A percentile compares a stretch with the other conserved stretches of the same genome.
Evolutionary conservation across 2,329 filamentous ascomycete genomes (phyloP).

Genomic region (Lizonia empirigonia): DNA sequence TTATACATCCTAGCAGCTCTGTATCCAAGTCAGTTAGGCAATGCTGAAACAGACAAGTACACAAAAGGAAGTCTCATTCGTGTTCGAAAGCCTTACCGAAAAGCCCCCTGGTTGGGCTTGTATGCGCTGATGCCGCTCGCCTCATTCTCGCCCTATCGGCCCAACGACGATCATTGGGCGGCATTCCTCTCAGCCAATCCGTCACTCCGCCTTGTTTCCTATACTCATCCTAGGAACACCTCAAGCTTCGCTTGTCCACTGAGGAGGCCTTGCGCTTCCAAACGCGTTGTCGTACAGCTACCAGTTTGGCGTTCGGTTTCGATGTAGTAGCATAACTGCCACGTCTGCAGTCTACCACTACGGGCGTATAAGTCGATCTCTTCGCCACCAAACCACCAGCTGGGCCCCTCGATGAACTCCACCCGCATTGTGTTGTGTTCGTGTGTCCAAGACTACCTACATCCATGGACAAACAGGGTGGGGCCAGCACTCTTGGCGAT

Average conservation of each 20-base stretch:
- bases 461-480: conserved; percentile 1
- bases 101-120: conserved; percentile 30
- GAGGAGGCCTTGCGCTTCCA: conserved; percentile 9
- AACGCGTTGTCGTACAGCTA: conserved; percentile 13
- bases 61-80: conserved; percentile 9
- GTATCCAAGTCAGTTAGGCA: conserved; percentile 11
- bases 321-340: conserved; percentile 25
- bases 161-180: conserved; percentile 36
- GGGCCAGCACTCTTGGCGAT: conserved; percentile 20
- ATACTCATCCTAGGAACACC: conserved; percentile 11
- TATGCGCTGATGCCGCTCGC: conserved; percentile 37
- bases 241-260: conserved; percentile 9
- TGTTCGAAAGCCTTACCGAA: conserved; percentile 5
- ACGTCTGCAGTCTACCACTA: conserved; percentile 25
- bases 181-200: conserved; percentile 25
- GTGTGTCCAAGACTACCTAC: conserved; percentile 1
- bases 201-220: conserved; percentile 18
- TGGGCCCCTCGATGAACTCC: conserved; percentile 5
- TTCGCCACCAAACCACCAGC: conserved; percentile 28
- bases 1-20: conserved; percentile 27
- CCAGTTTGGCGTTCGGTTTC: conserved; percentile 9
- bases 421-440: background rate
- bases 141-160: conserved; percentile 38
- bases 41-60: conserved; percentile 20
- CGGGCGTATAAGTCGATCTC: conserved; percentile 33